Evolutionary conservation across 345 rosid genomes (phyloP).

Genomic region (Sonneratia caseolaris): DNA sequence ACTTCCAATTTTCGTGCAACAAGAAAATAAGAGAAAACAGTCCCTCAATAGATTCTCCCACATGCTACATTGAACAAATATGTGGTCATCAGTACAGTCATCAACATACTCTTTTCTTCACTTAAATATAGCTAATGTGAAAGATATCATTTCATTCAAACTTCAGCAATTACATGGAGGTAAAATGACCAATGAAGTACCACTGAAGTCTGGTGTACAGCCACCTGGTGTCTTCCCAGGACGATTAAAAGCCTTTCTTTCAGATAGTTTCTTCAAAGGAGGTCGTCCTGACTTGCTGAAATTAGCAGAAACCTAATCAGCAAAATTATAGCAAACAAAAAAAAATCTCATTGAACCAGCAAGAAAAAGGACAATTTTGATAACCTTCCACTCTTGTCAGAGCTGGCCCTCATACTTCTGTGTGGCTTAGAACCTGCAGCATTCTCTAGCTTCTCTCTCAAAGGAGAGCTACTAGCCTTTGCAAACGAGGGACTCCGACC

Average conservation of each 20-base stretch:
- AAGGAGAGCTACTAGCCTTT: constrained; percentile 24
- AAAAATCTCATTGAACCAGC: neutral
- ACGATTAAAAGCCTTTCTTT: constrained; percentile 31
- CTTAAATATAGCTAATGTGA: no score
- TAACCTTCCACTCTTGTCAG: constrained; percentile 47
- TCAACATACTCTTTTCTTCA: neutral
- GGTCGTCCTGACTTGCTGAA: constrained; percentile 52
- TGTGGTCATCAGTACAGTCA: neutral
- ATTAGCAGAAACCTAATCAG: constrained; percentile 10
- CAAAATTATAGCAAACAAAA: neutral
- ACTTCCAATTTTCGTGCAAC: neutral
- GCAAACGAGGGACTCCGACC: constrained; percentile 29
- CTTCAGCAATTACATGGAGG: neutral
- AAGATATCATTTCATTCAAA: neutral
- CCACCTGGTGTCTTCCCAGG: constrained; percentile 22
- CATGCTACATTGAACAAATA: neutral
- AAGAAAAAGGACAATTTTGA: constrained; percentile 6
- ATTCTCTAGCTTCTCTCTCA: constrained; percentile 38
- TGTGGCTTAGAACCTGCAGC: constrained; percentile 31
- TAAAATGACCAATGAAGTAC: constrained; percentile 10
- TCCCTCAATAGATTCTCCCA: neutral
- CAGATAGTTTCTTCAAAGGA: constrained; percentile 44
- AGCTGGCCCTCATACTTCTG: constrained; percentile 28
- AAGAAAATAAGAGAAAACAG: neutral
- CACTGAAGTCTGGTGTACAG: constrained; percentile 32